Base-by-base conservation (phyloP, 495 filamentous ascomycete species). In the Friedmanniomyces simplex region DNA sequence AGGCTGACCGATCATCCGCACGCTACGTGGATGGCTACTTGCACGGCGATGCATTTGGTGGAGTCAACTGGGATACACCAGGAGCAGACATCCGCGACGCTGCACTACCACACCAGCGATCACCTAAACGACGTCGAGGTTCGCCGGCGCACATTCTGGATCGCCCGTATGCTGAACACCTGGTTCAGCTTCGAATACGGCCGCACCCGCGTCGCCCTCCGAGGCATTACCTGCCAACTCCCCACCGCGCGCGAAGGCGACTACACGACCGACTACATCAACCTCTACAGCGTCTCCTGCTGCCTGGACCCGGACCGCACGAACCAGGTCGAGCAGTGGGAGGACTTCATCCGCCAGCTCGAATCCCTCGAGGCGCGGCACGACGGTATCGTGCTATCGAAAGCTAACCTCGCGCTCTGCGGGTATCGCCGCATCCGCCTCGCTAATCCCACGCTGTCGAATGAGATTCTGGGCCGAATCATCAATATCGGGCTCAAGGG, bases 11-110 rank as follows among this genome's bases (percentile, higher is more conserved):
- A 74, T 13, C 69, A 74, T 24, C 78, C 79, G 11, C 73, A 82
- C 55, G 68, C 72, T 7, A 68, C 76, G 21, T 81, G 78, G 77
- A 76, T 81, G 71, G 76, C 77, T 2, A 79, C 75, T 46, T 78
- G 76, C 60, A 77, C 72, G 8, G 59, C 77, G 25, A 76, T 82
- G 66, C 78, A 81, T 50, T 55, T 79, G 6, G 66, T 77, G 11
- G 78, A 81, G 63, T 72, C 77, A 0, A 64, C 73, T 0, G 74
- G 73, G 0, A 62, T 81, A 7, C 74, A 79, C 47, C 67, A 69
- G 13, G 76, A 74, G 39, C 41, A 67, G 34, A 57, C 42, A 24
- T 42, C 21, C 32, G 11, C 47, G 26, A 32, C 56, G 2, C 24
- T 62, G 3, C 30, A 52, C 22, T 36, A 55, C 11, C 21, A 50